Conservation (phyloP, 164 flowering plant genomes). For the Annona cherimola region DNA sequence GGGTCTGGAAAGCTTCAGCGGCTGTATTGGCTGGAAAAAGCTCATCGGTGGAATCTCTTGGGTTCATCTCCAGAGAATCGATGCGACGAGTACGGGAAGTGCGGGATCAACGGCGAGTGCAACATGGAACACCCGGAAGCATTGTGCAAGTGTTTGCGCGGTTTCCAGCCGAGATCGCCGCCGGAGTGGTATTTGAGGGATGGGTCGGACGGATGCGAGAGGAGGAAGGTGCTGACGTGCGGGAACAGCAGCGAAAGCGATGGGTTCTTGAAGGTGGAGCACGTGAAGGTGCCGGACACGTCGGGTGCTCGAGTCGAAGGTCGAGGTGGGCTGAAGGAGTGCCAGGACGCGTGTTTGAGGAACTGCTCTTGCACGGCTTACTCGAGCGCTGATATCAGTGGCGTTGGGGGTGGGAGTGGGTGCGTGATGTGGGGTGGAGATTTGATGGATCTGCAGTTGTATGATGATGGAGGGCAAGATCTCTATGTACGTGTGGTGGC, state of each 20-base stretch:
- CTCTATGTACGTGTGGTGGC: conserved; percentile 22
- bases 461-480: conserved; percentile 15
- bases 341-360: conserved; percentile 18
- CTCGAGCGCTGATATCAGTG: conserved; percentile 11
- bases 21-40: neutral
- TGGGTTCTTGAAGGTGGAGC: conserved; percentile 9
- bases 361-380: conserved; percentile 34
- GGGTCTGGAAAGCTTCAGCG: conserved; percentile 5
- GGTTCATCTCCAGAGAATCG: conserved; percentile 17
- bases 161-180: conserved; percentile 29
- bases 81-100: conserved; percentile 29
- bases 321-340: conserved; percentile 19
- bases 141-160: conserved; percentile 29
- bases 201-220: conserved; percentile 37
- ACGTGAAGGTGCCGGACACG: conserved; percentile 27
- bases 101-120: conserved; percentile 28
- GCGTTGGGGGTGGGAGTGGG: conserved; percentile 23
- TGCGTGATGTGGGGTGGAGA: conserved; percentile 27
- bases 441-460: conserved; percentile 20
- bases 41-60: neutral
- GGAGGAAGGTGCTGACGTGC: conserved; percentile 18
- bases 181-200: conserved; percentile 31
- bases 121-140: neutral
- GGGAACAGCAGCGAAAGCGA: conserved; percentile 13
- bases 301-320: neutral